Conservation (phyloP, 257 asterid species). For the Solanum chmielewskii region DNA sequence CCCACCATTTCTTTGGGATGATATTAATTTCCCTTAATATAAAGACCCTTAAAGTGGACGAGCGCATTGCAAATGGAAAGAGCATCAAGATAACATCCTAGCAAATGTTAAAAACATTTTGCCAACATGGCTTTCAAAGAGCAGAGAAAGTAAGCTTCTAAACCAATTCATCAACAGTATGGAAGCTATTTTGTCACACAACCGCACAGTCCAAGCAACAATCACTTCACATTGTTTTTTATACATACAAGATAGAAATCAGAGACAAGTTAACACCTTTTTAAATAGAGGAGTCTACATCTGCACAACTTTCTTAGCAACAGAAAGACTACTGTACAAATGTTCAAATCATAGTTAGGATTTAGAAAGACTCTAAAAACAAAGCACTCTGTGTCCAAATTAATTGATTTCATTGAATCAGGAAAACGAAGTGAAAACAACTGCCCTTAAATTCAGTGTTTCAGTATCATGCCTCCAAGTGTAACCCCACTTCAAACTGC, state of each 20-base stretch:
- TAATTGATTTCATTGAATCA: neutral
- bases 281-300: neutral
- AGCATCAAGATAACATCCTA: neutral
- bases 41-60: neutral
- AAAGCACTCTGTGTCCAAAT: neutral
- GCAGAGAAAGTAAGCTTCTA: neutral
- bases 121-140: neutral
- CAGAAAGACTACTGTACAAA: neutral
- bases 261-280: neutral
- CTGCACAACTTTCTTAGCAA: neutral
- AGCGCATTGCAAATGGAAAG: neutral
- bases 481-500: neutral
- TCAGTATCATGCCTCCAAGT: neutral
- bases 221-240: neutral
- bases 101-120: neutral
- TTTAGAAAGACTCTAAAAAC: neutral
- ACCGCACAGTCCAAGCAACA: neutral
- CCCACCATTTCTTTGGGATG: neutral
- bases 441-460: neutral
- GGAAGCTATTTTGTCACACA: neutral
- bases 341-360: neutral
- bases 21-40: neutral
- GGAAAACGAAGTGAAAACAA: neutral
- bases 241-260: neutral
- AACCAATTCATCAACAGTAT: neutral